Base-by-base conservation (phyloP, 257 asterid genomes). In the Henckelia pumila region DNA sequence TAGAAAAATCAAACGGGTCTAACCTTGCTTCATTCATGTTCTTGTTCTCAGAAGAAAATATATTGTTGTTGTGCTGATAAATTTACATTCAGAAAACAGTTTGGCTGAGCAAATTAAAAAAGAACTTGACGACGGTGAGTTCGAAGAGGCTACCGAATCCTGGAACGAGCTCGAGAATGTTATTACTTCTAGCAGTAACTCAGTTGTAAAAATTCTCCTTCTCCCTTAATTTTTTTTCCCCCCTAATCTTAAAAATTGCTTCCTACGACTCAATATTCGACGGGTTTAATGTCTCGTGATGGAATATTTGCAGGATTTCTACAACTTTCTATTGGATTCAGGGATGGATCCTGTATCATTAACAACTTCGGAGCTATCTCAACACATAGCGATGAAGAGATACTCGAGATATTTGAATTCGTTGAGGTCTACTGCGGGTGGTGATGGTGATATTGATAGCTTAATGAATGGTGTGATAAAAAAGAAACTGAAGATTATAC, bases 401-500 rank as follows among this genome's bases (percentile, higher is more conserved):
- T 93, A 93, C 77, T 80, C 91, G 8, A 82, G 84, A 61, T 93
- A 93, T 64, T 78, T 90, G 53, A 79, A 80, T 56, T 81, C 81
- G 2, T 28, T 83, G 40, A 86, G 77, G 75, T 56, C 82, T 40
- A 70, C 85, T 8, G 83, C 89, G 0, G 92, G 83, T 59, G 81
- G 89, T 13, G 80, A 64, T 47, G 92, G 76, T 24, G 91, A 85
- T 77, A 8, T 91, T 8, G 79, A 71, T 57, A 69, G 33, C 53
- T 74, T 94, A 10, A 88, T 94, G 99, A 88, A 94, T 75, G 97
- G 91, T 57, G 85, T 17, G 49, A 72, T 94, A 33, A 94, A 68
- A 73, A 85, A 83, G 78, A 87, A 91, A 81, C 90, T 91, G 66
- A 83, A 82, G 80, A 88, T 91, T 58, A 84, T 93, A 72, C 99